Conservation (phyloP, 306 rosid species). For the Rosa lucieae region DNA sequence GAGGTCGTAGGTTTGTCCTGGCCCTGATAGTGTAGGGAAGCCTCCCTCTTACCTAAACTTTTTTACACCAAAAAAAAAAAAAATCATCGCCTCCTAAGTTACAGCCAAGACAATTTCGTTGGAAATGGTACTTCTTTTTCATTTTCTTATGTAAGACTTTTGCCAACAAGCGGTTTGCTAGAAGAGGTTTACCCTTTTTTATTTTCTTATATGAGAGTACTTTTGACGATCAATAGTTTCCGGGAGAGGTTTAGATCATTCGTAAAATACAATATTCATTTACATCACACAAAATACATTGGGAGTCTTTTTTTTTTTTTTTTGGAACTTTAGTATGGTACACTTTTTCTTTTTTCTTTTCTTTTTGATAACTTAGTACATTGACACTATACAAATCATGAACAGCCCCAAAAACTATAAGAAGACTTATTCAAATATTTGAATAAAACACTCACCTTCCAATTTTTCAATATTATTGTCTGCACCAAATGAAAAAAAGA, state of each 20-base stretch:
- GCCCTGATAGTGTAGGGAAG: no score
- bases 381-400: not conserved
- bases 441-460: constrained; percentile 5
- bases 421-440: not conserved
- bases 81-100: no score
- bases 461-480: constrained; percentile 14
- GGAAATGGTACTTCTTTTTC: no score
- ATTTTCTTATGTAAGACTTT: no score
- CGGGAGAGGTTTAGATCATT: not conserved
- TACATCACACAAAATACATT: not conserved
- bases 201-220: no score
- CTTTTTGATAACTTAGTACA: not conserved
- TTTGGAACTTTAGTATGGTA: not conserved
- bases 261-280: not conserved
- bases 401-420: constrained; percentile 5
- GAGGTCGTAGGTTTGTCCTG: no score
- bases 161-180: no score
- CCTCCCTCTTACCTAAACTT: no score
- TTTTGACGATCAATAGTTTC: no score
- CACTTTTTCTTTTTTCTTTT: not conserved
- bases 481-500: constrained; percentile 15
- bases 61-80: no score
- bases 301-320: not conserved
- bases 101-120: no score
- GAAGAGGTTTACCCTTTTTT: no score